Evolutionary conservation across 2,329 filamentous ascomycete species (phyloP).

Genomic region (Aspergillus niger): DNA sequence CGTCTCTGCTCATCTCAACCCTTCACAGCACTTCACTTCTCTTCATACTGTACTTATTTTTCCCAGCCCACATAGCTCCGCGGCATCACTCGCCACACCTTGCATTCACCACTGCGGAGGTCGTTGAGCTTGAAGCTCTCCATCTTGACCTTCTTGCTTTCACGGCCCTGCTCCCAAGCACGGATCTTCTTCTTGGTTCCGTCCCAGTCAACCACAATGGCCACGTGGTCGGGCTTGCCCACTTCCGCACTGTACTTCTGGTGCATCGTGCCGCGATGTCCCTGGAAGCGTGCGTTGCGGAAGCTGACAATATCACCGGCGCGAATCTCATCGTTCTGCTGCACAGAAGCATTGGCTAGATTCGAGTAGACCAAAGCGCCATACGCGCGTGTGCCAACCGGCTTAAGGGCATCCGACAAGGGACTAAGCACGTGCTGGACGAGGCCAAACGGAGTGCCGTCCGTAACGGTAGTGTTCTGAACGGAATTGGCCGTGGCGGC

Average conservation of each 20-base stretch:
- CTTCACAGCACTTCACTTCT: conserved; percentile 5
- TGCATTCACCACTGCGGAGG: conserved; percentile 87
- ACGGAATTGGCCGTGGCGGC: conserved; percentile 68
- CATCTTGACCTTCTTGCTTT: conserved; percentile 88
- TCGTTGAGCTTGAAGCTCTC: conserved; percentile 96
- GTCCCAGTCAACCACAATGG: conserved; percentile 92
- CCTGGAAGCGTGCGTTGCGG: conserved; percentile 91
- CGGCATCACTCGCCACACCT: conserved; percentile 95
- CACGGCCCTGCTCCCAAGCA: conserved; percentile 91
- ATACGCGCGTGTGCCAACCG: conserved; percentile 85
- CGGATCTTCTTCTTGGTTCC: conserved; percentile 97
- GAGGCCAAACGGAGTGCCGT: conserved; percentile 77
- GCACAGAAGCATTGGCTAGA: conserved; percentile 87
- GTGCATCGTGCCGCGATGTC: conserved; percentile 93
- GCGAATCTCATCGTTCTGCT: conserved; percentile 89
- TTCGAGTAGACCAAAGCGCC: conserved; percentile 94
- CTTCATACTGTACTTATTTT: conserved; percentile 14
- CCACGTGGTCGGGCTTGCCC: conserved; percentile 85
- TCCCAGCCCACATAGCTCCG: conserved; percentile 92
- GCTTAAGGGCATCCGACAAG: conserved; percentile 71
- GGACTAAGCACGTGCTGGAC: conserved; percentile 77
- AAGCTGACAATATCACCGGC: conserved; percentile 90
- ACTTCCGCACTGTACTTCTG: conserved; percentile 89
- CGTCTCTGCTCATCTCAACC: conserved; percentile 16
- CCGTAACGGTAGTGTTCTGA: conserved; percentile 78